These are phyloP conservation scores for Geotrichum phurueaensis DNA, from an alignment of 1,139 yeast species.

Conservation along the genomic window DNA sequence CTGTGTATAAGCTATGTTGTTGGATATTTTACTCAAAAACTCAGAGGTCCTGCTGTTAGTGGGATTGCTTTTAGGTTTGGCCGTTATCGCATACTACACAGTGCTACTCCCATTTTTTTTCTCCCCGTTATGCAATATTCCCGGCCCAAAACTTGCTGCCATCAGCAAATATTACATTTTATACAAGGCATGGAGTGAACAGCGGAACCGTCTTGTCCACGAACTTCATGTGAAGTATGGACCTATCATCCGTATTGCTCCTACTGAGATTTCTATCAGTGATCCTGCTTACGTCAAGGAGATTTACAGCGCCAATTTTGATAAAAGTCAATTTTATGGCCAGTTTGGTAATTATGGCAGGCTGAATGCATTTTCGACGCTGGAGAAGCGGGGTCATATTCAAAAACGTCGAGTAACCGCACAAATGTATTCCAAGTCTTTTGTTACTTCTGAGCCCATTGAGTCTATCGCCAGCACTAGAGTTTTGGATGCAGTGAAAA, in stretches of 20 bases:
- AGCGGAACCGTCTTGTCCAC: conserved; percentile 49
- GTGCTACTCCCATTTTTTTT: conserved; percentile 21
- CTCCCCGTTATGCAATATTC: conserved; percentile 46
- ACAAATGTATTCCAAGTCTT: conserved; percentile 29
- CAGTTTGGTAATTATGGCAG: conserved; percentile 57
- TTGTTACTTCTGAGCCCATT: conserved; percentile 29
- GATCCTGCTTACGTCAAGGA: conserved; percentile 50
- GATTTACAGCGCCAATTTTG: conserved; percentile 53
- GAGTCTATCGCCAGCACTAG: conserved; percentile 34
- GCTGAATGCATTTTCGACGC: conserved; percentile 53
- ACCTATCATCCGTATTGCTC: conserved; percentile 54
- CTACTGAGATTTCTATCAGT: conserved; percentile 55
- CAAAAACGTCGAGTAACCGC: conserved; percentile 33
- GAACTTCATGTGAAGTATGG: conserved; percentile 53
- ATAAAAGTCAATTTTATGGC: conserved; percentile 55
- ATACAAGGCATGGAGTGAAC: conserved; percentile 48
- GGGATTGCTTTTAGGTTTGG: background rate
- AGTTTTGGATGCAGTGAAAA: conserved; percentile 27
- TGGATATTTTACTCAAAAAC: conserved; percentile 8
- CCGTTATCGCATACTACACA: conserved; percentile 8
- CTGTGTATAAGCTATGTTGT: background rate
- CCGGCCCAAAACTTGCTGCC: conserved; percentile 57
- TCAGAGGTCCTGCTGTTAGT: background rate
- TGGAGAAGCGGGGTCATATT: conserved; percentile 47
- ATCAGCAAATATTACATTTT: conserved; percentile 45